Base-by-base conservation (phyloP, 495 filamentous ascomycete genomes). In the Cairneyella variabilis region DNA sequence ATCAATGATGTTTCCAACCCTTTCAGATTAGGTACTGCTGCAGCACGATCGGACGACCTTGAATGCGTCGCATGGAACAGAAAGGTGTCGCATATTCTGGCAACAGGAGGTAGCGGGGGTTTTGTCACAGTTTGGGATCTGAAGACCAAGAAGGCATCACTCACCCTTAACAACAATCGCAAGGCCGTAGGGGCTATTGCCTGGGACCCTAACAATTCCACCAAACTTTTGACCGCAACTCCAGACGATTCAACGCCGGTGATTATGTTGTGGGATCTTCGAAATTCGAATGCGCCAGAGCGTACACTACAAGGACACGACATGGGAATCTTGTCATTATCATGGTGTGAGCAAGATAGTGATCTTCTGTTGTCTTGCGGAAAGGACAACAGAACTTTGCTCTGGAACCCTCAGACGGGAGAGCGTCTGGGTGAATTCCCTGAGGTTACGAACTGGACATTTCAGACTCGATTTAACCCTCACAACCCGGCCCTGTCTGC, bases 41-140 rank as follows among this genome's bases (percentile, higher is more conserved):
- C 89, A 12, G 90, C 91, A 59, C 84, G 88, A 58, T 85, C 90
- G 7, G 92, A 97, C 64, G 95, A 97, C 61, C 86, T 97, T 56
- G 91, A 97, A 56, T 91, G 89, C 53, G 73, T 97, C 62, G 92
- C 96, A 59, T 99, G 93, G 93, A 99, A 99, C 72, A 91, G 91
- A 62, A 97, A 96, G 74, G 91, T 97, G 34, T 77, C 91, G 18
- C 91, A 99, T 68, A 99, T 99, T 63, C 70, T 97, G 54, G 95
- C 90, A 23, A 96, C 93, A 11, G 93, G 93, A 57, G 91, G 92
- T 64, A 90, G 83, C 59, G 93, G 90, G 17, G 93, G 93, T 10
- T 96, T 96, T 63, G 91, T 97, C 23, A 97, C 93, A 10, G 91
- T 99, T 2, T 99, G 93, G 93, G 93, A 99, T 75, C 82, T 97